Conservation (phyloP, 1,284 basidiomycete genomes). For the Cutaneotrichosporon cyanovorans region DNA sequence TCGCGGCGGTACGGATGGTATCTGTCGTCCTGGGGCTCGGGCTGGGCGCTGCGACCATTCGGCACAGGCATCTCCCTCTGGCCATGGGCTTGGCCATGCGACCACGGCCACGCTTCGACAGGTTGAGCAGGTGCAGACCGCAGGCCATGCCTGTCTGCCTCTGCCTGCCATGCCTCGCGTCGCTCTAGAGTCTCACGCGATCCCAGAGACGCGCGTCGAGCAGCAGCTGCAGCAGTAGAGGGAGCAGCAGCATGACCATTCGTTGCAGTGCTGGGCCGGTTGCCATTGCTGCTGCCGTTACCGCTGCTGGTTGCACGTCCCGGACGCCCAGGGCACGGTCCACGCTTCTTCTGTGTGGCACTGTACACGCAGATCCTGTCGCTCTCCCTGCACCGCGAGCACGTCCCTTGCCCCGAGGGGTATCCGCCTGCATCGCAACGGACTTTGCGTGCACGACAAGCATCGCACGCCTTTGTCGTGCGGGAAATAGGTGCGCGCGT, state of each 20-base stretch:
- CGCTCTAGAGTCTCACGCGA: too few species aligned
- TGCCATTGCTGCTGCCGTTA: too few species aligned
- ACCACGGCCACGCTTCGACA: slow-evolving; percentile 2
- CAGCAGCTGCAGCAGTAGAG: not conserved
- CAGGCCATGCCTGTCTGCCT: not conserved
- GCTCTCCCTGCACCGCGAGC: slow-evolving; percentile 38
- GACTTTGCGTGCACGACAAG: slow-evolving; percentile 40
- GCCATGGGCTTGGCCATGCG: not conserved
- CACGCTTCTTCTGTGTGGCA: slow-evolving; percentile 40
- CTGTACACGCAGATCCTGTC: slow-evolving; percentile 37
- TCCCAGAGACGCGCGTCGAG: not conserved
- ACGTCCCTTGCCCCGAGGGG: slow-evolving; percentile 11
- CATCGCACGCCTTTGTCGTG: slow-evolving; percentile 42
- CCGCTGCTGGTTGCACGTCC: not conserved
- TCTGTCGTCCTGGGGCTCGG: not conserved
- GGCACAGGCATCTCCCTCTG: too few species aligned
- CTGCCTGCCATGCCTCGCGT: not conserved
- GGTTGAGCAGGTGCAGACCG: slow-evolving; percentile 1
- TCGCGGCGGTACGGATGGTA: not conserved
- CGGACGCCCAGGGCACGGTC: slow-evolving; percentile 31
- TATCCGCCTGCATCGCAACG: slow-evolving; percentile 41
- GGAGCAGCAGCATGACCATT: not conserved
- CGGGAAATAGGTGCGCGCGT: slow-evolving; percentile 38
- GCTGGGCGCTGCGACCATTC: not conserved
- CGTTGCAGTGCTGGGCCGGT: not conserved